Conservation (phyloP, 441 rosid genomes). For the Corymbia citriodora region DNA sequence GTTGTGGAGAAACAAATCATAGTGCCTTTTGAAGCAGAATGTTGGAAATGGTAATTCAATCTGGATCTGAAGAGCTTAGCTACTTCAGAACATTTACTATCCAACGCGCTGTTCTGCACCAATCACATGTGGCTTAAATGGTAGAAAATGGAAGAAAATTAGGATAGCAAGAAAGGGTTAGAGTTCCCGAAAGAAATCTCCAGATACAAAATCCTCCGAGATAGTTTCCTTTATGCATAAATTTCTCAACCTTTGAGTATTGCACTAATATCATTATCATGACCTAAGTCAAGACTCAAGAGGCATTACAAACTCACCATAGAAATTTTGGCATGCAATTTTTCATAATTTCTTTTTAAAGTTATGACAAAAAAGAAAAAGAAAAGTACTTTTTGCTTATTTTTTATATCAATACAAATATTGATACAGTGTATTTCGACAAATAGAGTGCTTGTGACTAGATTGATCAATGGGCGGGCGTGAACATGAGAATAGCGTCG, state of each 20-base stretch:
- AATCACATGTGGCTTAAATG: neutral
- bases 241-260: neutral
- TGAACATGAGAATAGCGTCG: no score
- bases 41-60: neutral
- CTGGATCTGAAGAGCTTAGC: neutral
- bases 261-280: no score
- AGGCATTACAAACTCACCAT: neutral
- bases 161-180: neutral
- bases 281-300: neutral
- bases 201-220: neutral
- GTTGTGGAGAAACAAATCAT: neutral
- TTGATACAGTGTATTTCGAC: neutral
- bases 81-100: neutral
- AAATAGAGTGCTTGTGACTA: neutral
- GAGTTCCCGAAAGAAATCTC: neutral
- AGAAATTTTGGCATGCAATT: neutral
- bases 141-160: neutral
- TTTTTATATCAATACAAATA: no score
- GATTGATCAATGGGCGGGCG: no score
- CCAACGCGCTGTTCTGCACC: neutral
- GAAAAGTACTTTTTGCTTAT: neutral
- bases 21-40: neutral
- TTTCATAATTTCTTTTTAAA: no score
- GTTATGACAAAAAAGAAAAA: no score
- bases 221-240: neutral